These are phyloP conservation scores for Peniophora sp. DNA, from an alignment of 1,284 basidiomycete genomes.

Conservation along the genomic window DNA sequence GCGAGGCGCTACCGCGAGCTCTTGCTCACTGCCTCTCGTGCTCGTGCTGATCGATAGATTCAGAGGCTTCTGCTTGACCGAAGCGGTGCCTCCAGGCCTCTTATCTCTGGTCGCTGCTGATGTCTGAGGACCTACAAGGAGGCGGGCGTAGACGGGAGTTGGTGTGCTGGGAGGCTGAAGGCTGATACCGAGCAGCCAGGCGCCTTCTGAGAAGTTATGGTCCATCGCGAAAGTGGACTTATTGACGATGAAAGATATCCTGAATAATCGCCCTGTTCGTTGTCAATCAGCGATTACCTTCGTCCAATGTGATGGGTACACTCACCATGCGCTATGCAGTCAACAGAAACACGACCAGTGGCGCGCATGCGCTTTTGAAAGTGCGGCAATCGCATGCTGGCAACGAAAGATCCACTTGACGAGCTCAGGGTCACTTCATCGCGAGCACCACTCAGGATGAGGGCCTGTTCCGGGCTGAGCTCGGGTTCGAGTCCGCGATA, in stretches of 20 bases:
- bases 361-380: slow-evolving; percentile 1
- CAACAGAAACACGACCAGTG: not conserved
- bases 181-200: not conserved
- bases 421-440: not conserved
- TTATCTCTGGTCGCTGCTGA: not conserved
- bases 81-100: not conserved
- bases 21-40: too few relatives aligned
- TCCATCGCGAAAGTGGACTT: not conserved
- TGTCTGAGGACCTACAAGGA: not conserved
- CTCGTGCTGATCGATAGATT: too few relatives aligned
- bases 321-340: not conserved
- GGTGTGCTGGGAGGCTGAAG: not conserved
- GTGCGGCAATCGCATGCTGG: not conserved
- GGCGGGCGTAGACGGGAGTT: not conserved
- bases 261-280: not conserved
- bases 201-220: not conserved
- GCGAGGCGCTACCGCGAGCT: too few relatives aligned
- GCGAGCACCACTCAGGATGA: not conserved
- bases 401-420: not conserved
- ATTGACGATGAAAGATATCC: not conserved
- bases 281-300: not conserved
- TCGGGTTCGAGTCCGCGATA: not conserved
- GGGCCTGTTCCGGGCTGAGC: not conserved
- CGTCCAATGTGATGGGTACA: not conserved
- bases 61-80: not conserved